Base-by-base conservation (phyloP, 805 yeast species). In the Metschnikowia lunata region DNA sequence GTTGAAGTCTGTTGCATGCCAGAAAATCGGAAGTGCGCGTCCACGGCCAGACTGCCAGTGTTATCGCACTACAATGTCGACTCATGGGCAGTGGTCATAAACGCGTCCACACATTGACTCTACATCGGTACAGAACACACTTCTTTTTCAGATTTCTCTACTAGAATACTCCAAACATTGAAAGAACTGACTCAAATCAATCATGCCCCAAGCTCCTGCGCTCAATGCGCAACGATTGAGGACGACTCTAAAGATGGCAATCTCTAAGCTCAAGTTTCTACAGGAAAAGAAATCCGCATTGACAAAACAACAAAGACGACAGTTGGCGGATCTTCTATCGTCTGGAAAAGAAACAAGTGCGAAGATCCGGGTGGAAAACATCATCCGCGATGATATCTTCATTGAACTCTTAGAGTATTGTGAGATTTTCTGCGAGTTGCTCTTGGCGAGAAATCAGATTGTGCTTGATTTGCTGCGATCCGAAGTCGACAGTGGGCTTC, bases 291-390 rank as follows among this genome's bases (percentile, higher is more conserved):
- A 85, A 51, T 69, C 78, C 3, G 91, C 95, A 0, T 55, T 84
- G 14, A 80, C 89, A 14, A 86, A 86, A 60, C 88, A 84, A 56
- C 85, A 80, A 52, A 69, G 95, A 39, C 68, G 90, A 47, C 69
- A 67, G 57, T 69, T 82, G 61, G 95, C 95, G 2, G 89, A 85
- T 38, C 66, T 88, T 9, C 67, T 88, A 40, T 69, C 75, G 8
- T 72, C 70, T 35, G 88, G 88, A 7, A 88, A 86, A 57, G 90
- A 87, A 49, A 82, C 83, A 40, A 85, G 89, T 54, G 96, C 96
- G 9, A 76, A 76, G 44, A 88, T 88, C 45, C 66, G 95, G 39
- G 91, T 87, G 3, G 97, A 88, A 60, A 85, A 85, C 54, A 78
- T 88, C 45, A 85, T 89, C 29, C 74, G 90, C 30, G 91, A 87